Base-by-base conservation (phyloP, 345 rosid species). In the Pugionium cornutum region DNA sequence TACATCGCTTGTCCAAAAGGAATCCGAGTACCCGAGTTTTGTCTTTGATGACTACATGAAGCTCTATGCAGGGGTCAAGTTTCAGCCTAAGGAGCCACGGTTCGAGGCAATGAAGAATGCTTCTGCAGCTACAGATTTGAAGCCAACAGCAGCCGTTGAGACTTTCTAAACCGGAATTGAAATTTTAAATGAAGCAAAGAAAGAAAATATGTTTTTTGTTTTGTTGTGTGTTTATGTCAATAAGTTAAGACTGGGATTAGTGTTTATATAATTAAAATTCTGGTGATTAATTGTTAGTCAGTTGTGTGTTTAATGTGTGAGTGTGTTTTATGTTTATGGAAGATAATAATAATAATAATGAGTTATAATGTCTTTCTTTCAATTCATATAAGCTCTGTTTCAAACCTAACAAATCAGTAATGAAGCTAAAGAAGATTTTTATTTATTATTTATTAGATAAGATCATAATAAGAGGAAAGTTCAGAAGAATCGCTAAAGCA, bases 31-130 rank as follows among this genome's bases (percentile, higher is more conserved):
- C 75, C 98, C 98, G 0, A 92, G 83, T 44, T 92, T 89, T 25
- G 86, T 88, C 61, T 94, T 94, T 18, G 96, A 84, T 49, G 96
- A 94, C 79, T 94, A 94, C 81, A 90, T 94, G 99, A 84, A 88
- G 78, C 86, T 88, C 36, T 94, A 94, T 29, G 83, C 83, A 4
- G 90, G 81, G 4, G 81, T 83, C 43, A 94, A 94, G 82, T 94
- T 94, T 71, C 85, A 90, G 67, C 87, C 87, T 28, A 94, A 94
- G 82, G 91, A 94, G 77, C 96, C 97, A 7, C 74, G 97, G 51
- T 94, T 94, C 51, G 79, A 85, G 64, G 90, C 90, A 36, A 82
- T 94, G 89, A 89, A 89, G 77, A 70, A 77, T 65, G 88, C 79
- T 31, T 29, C 84, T 2, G 65, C 76, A 4, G 59, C 49, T 30